phyloP scores from a whole-genome alignment of 2,329 filamentous ascomycete species.

The Cladosporium halotolerans region DNA sequence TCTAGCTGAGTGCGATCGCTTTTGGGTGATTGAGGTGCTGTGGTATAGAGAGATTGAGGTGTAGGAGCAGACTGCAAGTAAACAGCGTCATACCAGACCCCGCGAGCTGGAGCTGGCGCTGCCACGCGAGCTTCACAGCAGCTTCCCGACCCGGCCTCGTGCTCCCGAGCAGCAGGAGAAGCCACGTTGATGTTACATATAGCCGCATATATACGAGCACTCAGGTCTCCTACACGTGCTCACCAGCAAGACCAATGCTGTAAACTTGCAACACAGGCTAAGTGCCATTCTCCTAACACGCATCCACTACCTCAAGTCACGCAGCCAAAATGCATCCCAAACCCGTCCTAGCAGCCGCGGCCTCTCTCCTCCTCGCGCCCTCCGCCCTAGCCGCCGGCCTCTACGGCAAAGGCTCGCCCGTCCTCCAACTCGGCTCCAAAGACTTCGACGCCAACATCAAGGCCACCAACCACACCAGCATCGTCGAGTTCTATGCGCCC shows the following conservation, averaged over 20 bases:
- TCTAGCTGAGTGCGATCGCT: background rate
- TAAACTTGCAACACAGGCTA: background rate
- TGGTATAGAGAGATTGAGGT: too few species aligned
- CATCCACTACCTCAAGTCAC: background rate
- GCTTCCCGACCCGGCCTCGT: background rate
- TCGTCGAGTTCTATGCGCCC: constrained; percentile 73
- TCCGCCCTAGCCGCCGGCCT: constrained; percentile 63
- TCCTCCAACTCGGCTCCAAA: constrained; percentile 73
- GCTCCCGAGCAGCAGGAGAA: background rate
- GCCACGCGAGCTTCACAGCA: background rate
- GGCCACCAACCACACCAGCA: constrained; percentile 73
- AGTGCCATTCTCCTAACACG: background rate
- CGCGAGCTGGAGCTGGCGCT: background rate
- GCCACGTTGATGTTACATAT: constrained; percentile 3
- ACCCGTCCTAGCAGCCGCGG: constrained; percentile 45
- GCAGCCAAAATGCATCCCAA: constrained; percentile 10
- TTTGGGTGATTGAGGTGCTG: too few species aligned
- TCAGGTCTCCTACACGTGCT: background rate
- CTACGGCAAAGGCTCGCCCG: constrained; percentile 80
- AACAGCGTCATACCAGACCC: background rate
- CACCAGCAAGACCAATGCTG: background rate
- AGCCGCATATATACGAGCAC: background rate
- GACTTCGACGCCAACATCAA: constrained; percentile 78
- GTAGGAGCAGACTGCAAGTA: background rate
- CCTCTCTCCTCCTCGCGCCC: constrained; percentile 59